Conservation (phyloP, 148 eudicot genomes). For the Heliamphora exappendiculata region DNA sequence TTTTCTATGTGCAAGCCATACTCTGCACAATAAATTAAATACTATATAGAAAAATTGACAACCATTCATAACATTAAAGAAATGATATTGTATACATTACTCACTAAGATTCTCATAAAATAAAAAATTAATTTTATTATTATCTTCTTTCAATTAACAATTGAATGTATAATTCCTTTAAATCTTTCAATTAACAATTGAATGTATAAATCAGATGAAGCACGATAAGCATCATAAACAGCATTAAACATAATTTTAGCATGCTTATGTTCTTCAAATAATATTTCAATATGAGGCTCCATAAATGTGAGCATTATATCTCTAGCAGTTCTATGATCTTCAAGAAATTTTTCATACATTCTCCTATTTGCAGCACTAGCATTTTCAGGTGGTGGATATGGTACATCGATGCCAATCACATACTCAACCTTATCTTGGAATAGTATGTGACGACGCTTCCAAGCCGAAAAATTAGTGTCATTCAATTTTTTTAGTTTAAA, state of each 20-base stretch:
- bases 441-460: not conserved
- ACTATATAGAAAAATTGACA: no score
- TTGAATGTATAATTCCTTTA: no score
- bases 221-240: not conserved
- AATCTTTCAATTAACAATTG: not conserved
- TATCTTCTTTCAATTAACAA: no score
- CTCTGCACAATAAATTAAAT: no score
- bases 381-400: not conserved
- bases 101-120: no score
- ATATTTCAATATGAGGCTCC: not conserved
- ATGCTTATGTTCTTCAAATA: conserved; percentile 1
- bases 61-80: no score
- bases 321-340: not conserved
- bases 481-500: not conserved
- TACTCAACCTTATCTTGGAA: not conserved
- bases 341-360: not conserved
- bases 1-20: no score
- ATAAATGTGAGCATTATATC: not conserved
- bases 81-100: no score
- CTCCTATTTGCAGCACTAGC: no score
- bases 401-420: not conserved
- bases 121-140: no score
- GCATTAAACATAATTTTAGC: not conserved
- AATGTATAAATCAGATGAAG: not conserved
- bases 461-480: not conserved